These are phyloP conservation scores for Cenchrus americanus DNA, from an alignment of 176 grass and related monocot species.

Conservation along the genomic window DNA sequence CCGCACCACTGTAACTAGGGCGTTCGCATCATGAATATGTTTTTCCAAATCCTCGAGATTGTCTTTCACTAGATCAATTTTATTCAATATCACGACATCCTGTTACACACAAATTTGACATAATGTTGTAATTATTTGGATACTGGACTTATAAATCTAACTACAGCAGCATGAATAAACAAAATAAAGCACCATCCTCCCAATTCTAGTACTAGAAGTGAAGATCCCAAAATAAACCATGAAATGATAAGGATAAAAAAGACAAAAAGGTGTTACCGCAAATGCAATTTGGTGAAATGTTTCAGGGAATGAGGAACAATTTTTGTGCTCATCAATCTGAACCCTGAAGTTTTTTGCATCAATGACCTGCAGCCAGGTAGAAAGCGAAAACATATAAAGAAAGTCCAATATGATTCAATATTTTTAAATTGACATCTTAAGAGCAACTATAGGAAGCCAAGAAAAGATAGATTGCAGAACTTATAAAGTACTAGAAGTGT, in stretches of 20 bases:
- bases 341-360: slow-evolving; percentile 90
- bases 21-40: slow-evolving; percentile 73
- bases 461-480: slow-evolving; percentile 6
- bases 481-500: not conserved
- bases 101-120: slow-evolving; percentile 38
- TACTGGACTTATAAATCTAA: slow-evolving; percentile 8
- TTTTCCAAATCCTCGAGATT: slow-evolving; percentile 76
- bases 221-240: slow-evolving; percentile 33
- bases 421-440: slow-evolving; percentile 1
- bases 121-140: slow-evolving; percentile 19
- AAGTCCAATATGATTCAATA: not conserved
- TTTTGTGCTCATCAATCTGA: slow-evolving; percentile 79
- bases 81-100: slow-evolving; percentile 97
- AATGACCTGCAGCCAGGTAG: slow-evolving; percentile 62
- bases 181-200: not conserved
- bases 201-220: slow-evolving; percentile 4
- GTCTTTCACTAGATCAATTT: slow-evolving; percentile 84
- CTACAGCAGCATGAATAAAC: not conserved
- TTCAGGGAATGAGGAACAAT: slow-evolving; percentile 83
- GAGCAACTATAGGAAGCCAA: slow-evolving; percentile 14
- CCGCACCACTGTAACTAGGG: slow-evolving; percentile 73
- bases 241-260: not conserved
- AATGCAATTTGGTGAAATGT: slow-evolving; percentile 96
- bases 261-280: slow-evolving; percentile 60
- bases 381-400: slow-evolving; percentile 13